Evolutionary conservation across 2,329 filamentous ascomycete genomes (phyloP).

Genomic region (Cadophora malorum): DNA sequence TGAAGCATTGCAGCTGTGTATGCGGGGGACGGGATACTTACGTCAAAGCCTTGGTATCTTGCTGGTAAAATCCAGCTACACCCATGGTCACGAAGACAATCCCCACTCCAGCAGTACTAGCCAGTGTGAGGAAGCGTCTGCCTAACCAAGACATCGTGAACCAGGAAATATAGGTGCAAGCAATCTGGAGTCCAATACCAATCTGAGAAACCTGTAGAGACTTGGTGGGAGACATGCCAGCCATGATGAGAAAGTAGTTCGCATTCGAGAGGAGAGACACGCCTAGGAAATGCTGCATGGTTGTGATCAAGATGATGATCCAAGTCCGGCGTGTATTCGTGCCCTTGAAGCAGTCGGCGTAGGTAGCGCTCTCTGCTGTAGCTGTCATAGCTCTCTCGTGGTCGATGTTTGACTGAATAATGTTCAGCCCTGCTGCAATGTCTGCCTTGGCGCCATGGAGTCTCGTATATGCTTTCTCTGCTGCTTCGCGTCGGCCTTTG

Average conservation of each 20-base stretch:
- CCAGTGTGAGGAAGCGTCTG: conserved; percentile 8
- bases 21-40: background rate
- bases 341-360: conserved; percentile 12
- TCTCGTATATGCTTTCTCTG: background rate
- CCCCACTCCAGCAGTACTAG: background rate
- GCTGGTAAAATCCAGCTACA: conserved; percentile 6
- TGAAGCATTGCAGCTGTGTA: background rate
- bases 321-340: conserved; percentile 4
- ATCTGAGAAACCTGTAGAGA: conserved; percentile 11
- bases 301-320: conserved; percentile 9
- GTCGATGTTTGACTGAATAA: background rate
- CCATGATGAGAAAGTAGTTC: conserved; percentile 13
- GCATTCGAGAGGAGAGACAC: conserved; percentile 3
- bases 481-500: background rate
- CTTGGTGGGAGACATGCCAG: conserved; percentile 6
- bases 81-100: conserved; percentile 7
- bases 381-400: background rate
- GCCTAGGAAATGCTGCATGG: conserved; percentile 8
- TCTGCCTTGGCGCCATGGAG: background rate
- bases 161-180: background rate
- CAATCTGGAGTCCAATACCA: background rate
- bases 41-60: conserved; percentile 1
- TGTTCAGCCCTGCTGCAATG: background rate
- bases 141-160: conserved; percentile 5
- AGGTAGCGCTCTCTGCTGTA: background rate